These are phyloP conservation scores for Epichloe amarillans DNA, from an alignment of 2,329 filamentous ascomycete genomes.

Conservation along the genomic window DNA sequence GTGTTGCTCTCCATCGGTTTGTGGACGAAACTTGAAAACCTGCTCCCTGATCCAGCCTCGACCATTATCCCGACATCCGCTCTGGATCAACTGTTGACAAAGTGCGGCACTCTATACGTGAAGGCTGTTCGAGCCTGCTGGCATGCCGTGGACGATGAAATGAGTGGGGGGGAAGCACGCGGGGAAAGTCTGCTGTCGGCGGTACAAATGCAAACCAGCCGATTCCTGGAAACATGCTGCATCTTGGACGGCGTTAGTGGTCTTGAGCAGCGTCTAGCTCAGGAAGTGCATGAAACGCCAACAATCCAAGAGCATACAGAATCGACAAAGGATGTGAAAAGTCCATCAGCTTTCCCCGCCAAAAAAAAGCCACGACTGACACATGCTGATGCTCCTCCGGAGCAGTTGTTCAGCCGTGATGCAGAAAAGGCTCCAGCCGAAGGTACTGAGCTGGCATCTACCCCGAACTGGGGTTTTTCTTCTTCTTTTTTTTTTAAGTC, in stretches of 20 bases:
- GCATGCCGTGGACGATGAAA: conserved; percentile 52
- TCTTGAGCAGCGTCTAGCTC: conserved; percentile 38
- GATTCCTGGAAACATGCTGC: conserved; percentile 46
- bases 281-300: conserved; percentile 26
- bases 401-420: background rate
- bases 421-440: background rate
- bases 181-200: conserved; percentile 38
- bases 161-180: conserved; percentile 26
- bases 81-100: conserved; percentile 48
- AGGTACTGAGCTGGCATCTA: too few relatives aligned
- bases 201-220: conserved; percentile 41
- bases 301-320: background rate
- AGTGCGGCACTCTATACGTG: conserved; percentile 63
- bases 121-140: conserved; percentile 62
- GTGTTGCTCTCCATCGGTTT: conserved; percentile 62
- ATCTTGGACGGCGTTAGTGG: conserved; percentile 46
- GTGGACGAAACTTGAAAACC: conserved; percentile 53
- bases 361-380: conserved; percentile 1
- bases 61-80: conserved; percentile 47
- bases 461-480: background rate
- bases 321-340: conserved; percentile 2
- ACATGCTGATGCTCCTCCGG: background rate
- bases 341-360: background rate
- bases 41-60: conserved; percentile 28
- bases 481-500: background rate